These are phyloP conservation scores for Sporisorium exsertum DNA, from an alignment of 1,284 basidiomycete species.

Conservation along the genomic window DNA sequence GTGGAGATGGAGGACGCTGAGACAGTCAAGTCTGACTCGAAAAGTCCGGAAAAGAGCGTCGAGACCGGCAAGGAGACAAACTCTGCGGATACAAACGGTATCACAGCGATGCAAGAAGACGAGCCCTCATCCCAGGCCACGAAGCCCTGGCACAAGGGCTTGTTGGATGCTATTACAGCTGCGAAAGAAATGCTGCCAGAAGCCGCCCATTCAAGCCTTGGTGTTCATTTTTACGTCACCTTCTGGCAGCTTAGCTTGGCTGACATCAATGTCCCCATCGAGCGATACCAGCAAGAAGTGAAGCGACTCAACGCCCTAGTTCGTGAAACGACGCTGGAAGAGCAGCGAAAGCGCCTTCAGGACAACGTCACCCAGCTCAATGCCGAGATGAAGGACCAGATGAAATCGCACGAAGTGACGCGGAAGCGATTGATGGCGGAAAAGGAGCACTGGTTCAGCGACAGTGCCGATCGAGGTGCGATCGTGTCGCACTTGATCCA, in stretches of 20 bases:
- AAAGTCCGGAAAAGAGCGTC: not conserved
- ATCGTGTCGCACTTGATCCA: slow-evolving; percentile 76
- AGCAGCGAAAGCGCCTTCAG: slow-evolving; percentile 59
- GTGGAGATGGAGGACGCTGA: slow-evolving; percentile 41
- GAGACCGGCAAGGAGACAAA: not conserved
- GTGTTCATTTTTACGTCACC: slow-evolving; percentile 64
- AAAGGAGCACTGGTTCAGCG: slow-evolving; percentile 85
- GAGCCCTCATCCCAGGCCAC: not conserved
- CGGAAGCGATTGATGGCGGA: slow-evolving; percentile 82
- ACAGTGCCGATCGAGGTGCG: slow-evolving; percentile 35
- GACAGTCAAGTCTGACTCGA: not conserved
- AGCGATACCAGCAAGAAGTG: slow-evolving; percentile 67
- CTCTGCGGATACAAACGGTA: not conserved
- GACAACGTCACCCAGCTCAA: slow-evolving; percentile 63
- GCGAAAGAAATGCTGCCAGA: slow-evolving; percentile 54
- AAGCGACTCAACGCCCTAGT: slow-evolving; percentile 53
- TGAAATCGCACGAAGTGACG: slow-evolving; percentile 78
- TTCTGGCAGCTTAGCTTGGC: slow-evolving; percentile 67
- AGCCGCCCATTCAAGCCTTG: slow-evolving; percentile 42
- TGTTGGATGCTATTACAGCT: slow-evolving; percentile 53
- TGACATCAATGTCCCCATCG: slow-evolving; percentile 66
- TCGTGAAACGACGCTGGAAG: slow-evolving; percentile 51
- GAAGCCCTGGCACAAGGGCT: slow-evolving; percentile 57
- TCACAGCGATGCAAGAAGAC: not conserved
- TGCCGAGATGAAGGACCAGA: slow-evolving; percentile 81